These are phyloP conservation scores for Verticillium alfalfae DNA, from an alignment of 2,329 filamentous ascomycete genomes.

Conservation along the genomic window DNA sequence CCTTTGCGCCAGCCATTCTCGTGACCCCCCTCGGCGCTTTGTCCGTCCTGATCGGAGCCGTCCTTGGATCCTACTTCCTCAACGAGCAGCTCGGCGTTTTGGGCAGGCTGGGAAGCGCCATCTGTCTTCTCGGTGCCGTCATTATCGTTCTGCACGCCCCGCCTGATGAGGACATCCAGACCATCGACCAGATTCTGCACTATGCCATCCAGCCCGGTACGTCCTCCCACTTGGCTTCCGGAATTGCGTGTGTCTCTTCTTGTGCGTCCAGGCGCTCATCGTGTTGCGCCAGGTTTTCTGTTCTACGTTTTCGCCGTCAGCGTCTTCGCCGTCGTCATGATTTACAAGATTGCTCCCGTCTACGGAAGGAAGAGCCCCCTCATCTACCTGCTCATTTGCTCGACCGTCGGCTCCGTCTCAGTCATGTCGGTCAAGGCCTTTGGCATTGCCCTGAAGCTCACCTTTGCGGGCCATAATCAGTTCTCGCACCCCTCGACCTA, in stretches of 20 bases:
- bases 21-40: conserved; percentile 92
- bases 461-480: conserved; percentile 88
- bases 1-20: conserved; percentile 96
- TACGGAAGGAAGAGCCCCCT: conserved; percentile 95
- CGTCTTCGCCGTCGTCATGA: conserved; percentile 87
- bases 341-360: conserved; percentile 84
- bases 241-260: not conserved
- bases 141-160: conserved; percentile 97
- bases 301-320: conserved; percentile 77
- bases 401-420: conserved; percentile 90
- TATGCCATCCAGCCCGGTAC: conserved; percentile 89
- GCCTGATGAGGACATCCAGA: conserved; percentile 84
- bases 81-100: conserved; percentile 84
- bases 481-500: conserved; percentile 94
- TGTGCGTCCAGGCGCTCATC: not conserved
- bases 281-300: conserved; percentile 64
- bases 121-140: conserved; percentile 91
- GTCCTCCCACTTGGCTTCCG: conserved; percentile 13
- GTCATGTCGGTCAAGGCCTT: conserved; percentile 99
- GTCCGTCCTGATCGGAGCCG: conserved; percentile 90
- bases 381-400: conserved; percentile 96
- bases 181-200: conserved; percentile 84
- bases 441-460: conserved; percentile 94
- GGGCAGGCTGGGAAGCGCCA: conserved; percentile 91
- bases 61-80: conserved; percentile 91